Conservation (phyloP, 2,329 filamentous ascomycete genomes). For the Pezicula radicicola region DNA sequence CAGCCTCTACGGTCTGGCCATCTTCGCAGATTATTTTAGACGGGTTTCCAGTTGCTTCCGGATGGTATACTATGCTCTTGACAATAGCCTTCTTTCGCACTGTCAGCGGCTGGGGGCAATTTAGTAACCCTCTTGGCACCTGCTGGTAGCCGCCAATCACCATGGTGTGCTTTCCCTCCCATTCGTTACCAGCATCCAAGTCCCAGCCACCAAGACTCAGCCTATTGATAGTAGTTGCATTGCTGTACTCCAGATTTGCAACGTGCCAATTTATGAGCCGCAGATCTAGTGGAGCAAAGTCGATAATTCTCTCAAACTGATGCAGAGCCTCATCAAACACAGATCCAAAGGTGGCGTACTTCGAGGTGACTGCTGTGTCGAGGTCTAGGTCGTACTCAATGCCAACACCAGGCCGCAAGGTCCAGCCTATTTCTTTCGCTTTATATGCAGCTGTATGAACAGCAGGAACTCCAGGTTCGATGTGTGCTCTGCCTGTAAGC, state of each 20-base stretch:
- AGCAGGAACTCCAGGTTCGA: conserved; percentile 65
- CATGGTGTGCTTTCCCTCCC: conserved; percentile 92
- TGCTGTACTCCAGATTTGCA: conserved; percentile 96
- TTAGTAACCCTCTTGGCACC: conserved; percentile 81
- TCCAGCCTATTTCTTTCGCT: conserved; percentile 80
- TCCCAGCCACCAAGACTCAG: conserved; percentile 93
- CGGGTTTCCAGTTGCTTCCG: conserved; percentile 40
- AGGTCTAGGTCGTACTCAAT: conserved; percentile 70
- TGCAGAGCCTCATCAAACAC: conserved; percentile 88
- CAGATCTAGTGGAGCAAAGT: conserved; percentile 82
- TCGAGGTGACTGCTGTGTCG: conserved; percentile 57
- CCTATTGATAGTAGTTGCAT: conserved; percentile 82
- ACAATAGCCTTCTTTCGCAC: conserved; percentile 73
- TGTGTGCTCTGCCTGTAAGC: conserved; percentile 69
- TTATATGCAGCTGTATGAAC: conserved; percentile 74
- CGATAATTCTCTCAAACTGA: conserved; percentile 81
- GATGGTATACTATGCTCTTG: conserved; percentile 64
- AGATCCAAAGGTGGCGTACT: conserved; percentile 76
- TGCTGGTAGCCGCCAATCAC: conserved; percentile 92
- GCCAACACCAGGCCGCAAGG: conserved; percentile 60
- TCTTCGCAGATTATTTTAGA: conserved; percentile 73
- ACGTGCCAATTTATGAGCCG: conserved; percentile 96
- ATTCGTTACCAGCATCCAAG: conserved; percentile 96
- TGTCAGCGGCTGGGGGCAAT: conserved; percentile 72
- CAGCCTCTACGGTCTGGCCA: conserved; percentile 75